Base-by-base conservation (phyloP, 2,329 filamentous ascomycete genomes). In the Talaromyces verruculosus region DNA sequence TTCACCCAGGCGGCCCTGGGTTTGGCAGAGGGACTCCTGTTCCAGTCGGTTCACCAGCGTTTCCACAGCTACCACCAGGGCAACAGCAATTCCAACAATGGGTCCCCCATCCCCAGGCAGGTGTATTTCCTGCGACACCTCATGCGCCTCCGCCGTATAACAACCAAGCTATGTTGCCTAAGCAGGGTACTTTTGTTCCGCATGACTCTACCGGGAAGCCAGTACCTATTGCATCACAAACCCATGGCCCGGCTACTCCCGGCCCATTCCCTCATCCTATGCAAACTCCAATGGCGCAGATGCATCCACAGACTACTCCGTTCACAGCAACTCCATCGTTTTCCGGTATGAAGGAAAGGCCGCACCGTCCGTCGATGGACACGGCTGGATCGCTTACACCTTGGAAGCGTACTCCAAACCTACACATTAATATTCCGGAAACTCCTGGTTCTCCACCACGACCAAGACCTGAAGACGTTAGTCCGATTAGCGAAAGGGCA, bases 401-500 rank as follows among this genome's bases (percentile, higher is more conserved):
- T 3, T 82, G 80, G 80, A 82, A 79, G 68, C 74, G 75, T 61
- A 73, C 74, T 41, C 77, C 78, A 25, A 72, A 71, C 13, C 61
- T 74, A 47, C 77, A 71, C 8, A 73, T 80, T 17, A 64, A 66
- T 19, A 71, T 71, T 43, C 71, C 77, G 0, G 67, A 72, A 19
- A 77, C 76, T 5, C 78, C 78, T 33, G 71, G 72, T 17, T 81
- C 80, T 22, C 80, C 80, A 10, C 69, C 74, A 60, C 75, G 77
- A 2, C 80, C 80, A 55, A 72, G 75, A 5, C 75, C 79, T 1
- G 78, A 79, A 63, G 80, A 81, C 69, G 76, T 82, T 11, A 82
- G 80, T 69, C 80, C 80, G 0, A 80, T 82, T 64, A 82, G 80
- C 59, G 80, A 81, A 41, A 74, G 72, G 51, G 77, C 75, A 2